Percentiles rank a stretch among this genome's conserved stretches.
These are phyloP conservation scores for Hanseniaspora opuntiae DNA, from an alignment of 805 yeast species.

Conservation along the genomic window DNA sequence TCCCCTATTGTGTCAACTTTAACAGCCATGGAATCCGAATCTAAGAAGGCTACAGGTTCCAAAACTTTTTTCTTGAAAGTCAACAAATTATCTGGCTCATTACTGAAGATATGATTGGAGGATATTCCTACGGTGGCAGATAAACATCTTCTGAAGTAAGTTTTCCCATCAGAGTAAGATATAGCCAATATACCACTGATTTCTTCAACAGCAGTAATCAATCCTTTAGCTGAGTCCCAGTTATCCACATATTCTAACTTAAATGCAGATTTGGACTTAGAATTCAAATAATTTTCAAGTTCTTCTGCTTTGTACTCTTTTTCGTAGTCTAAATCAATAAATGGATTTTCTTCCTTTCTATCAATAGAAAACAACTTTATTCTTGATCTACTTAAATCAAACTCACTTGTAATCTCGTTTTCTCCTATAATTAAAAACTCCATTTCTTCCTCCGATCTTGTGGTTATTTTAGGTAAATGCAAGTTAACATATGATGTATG, in stretches of 20 bases:
- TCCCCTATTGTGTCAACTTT: slow-evolving; percentile 65
- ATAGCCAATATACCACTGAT: slow-evolving; percentile 8
- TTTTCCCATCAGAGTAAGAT: slow-evolving; percentile 19
- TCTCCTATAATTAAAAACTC: slow-evolving; percentile 11
- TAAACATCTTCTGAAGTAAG: slow-evolving; percentile 19
- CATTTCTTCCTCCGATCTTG: slow-evolving; percentile 3
- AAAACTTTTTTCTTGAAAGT: slow-evolving; percentile 13
- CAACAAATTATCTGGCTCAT: neutral
- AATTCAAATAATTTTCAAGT: slow-evolving; percentile 21
- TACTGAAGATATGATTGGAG: neutral
- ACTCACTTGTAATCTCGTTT: slow-evolving; percentile 7
- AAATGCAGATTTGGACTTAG: slow-evolving; percentile 31
- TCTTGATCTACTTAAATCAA: slow-evolving; percentile 11
- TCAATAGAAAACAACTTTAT: slow-evolving; percentile 14
- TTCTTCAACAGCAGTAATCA: slow-evolving; percentile 5
- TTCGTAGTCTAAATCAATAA: slow-evolving; percentile 9
- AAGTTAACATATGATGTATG: slow-evolving; percentile 5
- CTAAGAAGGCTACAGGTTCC: slow-evolving; percentile 79
- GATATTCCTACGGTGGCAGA: slow-evolving; percentile 9
- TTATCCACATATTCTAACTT: slow-evolving; percentile 26
- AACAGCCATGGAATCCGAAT: slow-evolving; percentile 67
- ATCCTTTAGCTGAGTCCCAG: slow-evolving; percentile 54
- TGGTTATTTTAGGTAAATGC: slow-evolving; percentile 8
- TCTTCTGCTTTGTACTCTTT: slow-evolving; percentile 6
- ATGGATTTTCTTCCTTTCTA: slow-evolving; percentile 8